A percentile compares a stretch with the other conserved stretches of the same genome.
Conservation (phyloP, 768 basidiomycete species). For the Stropharia rugosoannulata region DNA sequence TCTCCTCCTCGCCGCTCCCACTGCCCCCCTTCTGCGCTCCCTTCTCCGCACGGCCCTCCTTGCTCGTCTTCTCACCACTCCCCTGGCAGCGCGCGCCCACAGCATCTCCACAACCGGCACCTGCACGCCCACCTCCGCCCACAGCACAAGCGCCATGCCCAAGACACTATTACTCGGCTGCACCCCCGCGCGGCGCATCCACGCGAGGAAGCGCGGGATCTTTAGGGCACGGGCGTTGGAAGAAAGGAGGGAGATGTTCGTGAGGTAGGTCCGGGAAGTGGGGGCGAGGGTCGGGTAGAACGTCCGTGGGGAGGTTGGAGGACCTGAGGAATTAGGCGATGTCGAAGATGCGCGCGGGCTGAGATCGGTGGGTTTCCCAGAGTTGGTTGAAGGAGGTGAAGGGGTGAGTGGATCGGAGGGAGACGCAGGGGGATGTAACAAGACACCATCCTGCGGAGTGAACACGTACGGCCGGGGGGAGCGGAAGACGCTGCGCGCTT, state of each 20-base stretch:
- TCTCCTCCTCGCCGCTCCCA: too few species aligned
- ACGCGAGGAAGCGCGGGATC: slow-evolving; percentile 65
- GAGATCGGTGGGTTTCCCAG: too few species aligned
- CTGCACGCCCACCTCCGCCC: slow-evolving; percentile 67
- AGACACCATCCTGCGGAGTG: slow-evolving; percentile 16
- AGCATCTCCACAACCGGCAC: slow-evolving; percentile 56
- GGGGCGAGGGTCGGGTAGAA: slow-evolving; percentile 36
- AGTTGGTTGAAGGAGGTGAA: too few species aligned
- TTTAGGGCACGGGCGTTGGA: slow-evolving; percentile 42
- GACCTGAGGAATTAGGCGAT: too few species aligned
- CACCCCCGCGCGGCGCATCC: slow-evolving; percentile 68
- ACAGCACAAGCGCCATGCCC: slow-evolving; percentile 62
- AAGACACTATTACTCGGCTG: slow-evolving; percentile 55
- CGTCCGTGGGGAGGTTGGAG: not conserved
- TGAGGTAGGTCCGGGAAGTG: slow-evolving; percentile 49
- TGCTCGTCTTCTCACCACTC: slow-evolving; percentile 7
- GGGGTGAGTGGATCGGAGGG: not conserved
- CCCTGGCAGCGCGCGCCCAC: too few species aligned
- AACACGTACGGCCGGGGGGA: slow-evolving; percentile 14
- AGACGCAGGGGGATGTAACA: slow-evolving; percentile 14
- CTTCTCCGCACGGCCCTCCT: not conserved
- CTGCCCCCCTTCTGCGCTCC: too few species aligned
- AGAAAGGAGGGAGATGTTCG: slow-evolving; percentile 62
- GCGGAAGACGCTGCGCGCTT: slow-evolving; percentile 12
- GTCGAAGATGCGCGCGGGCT: too few species aligned